A percentile compares a stretch with the other conserved stretches of the same genome.
These are phyloP conservation scores for Russula olivacea DNA, from an alignment of 768 basidiomycete genomes.

Conservation along the genomic window DNA sequence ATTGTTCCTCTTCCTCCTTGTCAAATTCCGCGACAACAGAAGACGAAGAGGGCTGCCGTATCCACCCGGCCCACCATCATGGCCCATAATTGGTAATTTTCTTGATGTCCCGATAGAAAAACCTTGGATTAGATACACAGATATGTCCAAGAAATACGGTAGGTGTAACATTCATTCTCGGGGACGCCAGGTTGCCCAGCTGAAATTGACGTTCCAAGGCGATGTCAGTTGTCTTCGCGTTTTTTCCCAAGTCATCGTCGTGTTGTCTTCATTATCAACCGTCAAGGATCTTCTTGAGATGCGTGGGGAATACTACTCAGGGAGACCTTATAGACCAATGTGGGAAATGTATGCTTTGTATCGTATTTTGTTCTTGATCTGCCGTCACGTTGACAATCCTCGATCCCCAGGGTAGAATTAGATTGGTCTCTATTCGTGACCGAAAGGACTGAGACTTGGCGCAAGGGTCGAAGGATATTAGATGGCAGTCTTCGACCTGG, in stretches of 20 bases:
- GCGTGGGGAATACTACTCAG: conserved; percentile 7
- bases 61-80: conserved; percentile 5
- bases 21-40: not conserved
- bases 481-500: conserved; percentile 5
- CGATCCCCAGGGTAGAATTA: not conserved
- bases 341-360: not conserved
- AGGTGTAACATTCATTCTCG: not conserved
- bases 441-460: not conserved
- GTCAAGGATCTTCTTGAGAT: conserved; percentile 16
- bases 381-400: not conserved
- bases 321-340: conserved; percentile 7
- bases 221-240: conserved; percentile 12
- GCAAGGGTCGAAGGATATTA: not conserved
- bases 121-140: conserved; percentile 1
- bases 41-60: not conserved
- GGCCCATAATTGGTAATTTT: conserved; percentile 13
- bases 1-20: not conserved
- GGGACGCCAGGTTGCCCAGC: not conserved
- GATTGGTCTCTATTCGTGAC: not conserved
- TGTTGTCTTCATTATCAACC: not conserved
- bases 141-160: conserved; percentile 17
- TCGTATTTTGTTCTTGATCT: not conserved
- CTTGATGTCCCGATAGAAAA: conserved; percentile 8
- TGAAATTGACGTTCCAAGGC: not conserved
- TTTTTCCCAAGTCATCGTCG: conserved; percentile 8